Conservation (phyloP, 495 filamentous ascomycete genomes). For the Neurospora africana region DNA sequence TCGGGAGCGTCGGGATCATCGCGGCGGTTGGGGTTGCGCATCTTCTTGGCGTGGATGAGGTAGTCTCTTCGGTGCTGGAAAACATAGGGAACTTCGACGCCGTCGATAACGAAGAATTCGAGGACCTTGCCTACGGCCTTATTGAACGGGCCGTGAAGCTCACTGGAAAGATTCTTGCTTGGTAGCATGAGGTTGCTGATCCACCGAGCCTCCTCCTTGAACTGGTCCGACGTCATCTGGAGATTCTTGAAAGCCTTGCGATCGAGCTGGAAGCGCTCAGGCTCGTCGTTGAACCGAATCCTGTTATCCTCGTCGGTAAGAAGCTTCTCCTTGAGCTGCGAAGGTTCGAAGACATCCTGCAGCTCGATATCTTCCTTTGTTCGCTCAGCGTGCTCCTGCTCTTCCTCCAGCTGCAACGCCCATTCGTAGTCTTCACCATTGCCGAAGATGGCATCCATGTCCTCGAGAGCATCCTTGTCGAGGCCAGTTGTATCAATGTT, state of each 20-base stretch:
- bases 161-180: slow-evolving; percentile 59
- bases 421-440: slow-evolving; percentile 92
- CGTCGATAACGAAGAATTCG: slow-evolving; percentile 84
- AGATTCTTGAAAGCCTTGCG: slow-evolving; percentile 77
- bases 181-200: slow-evolving; percentile 81
- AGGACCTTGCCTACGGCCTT: slow-evolving; percentile 85
- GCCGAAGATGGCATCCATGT: slow-evolving; percentile 92
- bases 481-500: slow-evolving; percentile 61
- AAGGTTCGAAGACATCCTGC: slow-evolving; percentile 96
- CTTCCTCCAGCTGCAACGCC: slow-evolving; percentile 77
- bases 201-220: slow-evolving; percentile 82
- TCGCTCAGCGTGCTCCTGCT: slow-evolving; percentile 59
- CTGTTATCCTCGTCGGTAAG: slow-evolving; percentile 90
- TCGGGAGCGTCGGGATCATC: slow-evolving; percentile 52
- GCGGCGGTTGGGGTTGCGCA: slow-evolving; percentile 45
- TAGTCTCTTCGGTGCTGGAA: slow-evolving; percentile 98
- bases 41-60: slow-evolving; percentile 81
- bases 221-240: slow-evolving; percentile 64
- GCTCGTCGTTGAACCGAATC: slow-evolving; percentile 77
- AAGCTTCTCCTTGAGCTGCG: slow-evolving; percentile 83
- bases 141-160: slow-evolving; percentile 71
- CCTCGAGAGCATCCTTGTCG: slow-evolving; percentile 82
- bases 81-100: slow-evolving; percentile 91
- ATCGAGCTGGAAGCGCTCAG: slow-evolving; percentile 87
- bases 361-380: slow-evolving; percentile 67